phyloP scores from a whole-genome alignment of 306 rosid genomes.

The Trifolium dubium region DNA sequence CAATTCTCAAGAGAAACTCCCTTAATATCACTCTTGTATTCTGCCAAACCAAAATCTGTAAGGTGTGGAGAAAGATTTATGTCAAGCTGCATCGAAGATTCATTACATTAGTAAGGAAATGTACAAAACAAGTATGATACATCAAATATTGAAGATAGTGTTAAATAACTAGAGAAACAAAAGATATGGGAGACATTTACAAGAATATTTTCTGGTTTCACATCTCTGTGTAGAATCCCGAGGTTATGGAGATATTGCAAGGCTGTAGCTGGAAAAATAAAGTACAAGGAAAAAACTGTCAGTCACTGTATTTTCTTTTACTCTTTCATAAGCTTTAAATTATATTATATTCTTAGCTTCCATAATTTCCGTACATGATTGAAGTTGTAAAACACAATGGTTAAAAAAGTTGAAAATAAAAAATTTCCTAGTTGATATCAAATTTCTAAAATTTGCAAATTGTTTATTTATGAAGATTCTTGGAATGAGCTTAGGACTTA shows the following conservation, averaged over 20 bases:
- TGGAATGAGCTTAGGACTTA: background rate
- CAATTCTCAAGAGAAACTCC: constrained; percentile 72
- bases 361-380: background rate
- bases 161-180: constrained; percentile 29
- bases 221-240: constrained; percentile 95
- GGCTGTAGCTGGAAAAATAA: constrained; percentile 74
- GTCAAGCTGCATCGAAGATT: constrained; percentile 72
- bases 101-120: constrained; percentile 27
- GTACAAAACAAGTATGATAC: constrained; percentile 22
- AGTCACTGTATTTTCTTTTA: constrained; percentile 20
- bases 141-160: constrained; percentile 3
- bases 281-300: constrained; percentile 43
- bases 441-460: constrained; percentile 15
- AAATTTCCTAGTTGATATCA: constrained; percentile 4
- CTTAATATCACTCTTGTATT: constrained; percentile 64
- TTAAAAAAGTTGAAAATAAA: constrained; percentile 7
- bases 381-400: constrained; percentile 9
- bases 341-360: constrained; percentile 17
- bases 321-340: constrained; percentile 29
- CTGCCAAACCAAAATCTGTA: constrained; percentile 97
- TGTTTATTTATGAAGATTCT: background rate
- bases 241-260: constrained; percentile 88
- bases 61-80: constrained; percentile 68
- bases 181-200: constrained; percentile 60
- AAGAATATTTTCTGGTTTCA: constrained; percentile 94